phyloP scores from a whole-genome alignment of 2,329 filamentous ascomycete species.

The Aspergillus cejpii region DNA sequence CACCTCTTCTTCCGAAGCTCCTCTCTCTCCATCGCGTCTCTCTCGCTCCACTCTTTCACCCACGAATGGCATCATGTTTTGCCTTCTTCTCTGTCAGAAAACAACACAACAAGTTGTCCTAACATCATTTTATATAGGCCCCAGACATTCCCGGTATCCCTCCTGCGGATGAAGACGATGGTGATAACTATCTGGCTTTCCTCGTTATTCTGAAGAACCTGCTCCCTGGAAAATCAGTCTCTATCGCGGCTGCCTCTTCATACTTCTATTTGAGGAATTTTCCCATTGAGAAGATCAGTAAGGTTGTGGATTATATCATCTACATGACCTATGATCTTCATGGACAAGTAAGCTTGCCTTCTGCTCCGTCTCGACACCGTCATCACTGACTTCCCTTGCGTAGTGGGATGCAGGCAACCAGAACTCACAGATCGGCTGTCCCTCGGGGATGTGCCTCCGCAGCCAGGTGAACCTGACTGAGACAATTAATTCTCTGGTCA shows the following conservation, averaged over 20 bases:
- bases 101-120: too few relatives aligned
- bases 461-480: constrained; percentile 40
- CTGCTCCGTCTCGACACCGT: too few relatives aligned
- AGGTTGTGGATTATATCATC: constrained; percentile 29
- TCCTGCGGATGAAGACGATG: constrained; percentile 26
- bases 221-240: constrained; percentile 15
- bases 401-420: constrained; percentile 13
- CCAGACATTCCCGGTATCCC: too few relatives aligned
- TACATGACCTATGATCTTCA: constrained; percentile 40
- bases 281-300: constrained; percentile 24
- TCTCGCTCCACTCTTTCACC: too few relatives aligned
- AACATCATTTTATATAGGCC: too few relatives aligned
- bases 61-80: too few relatives aligned
- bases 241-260: constrained; percentile 24
- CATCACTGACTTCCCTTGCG: too few relatives aligned
- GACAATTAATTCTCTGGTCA: constrained; percentile 28
- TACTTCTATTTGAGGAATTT: constrained; percentile 31
- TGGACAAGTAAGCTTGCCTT: too few relatives aligned
- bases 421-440: constrained; percentile 18
- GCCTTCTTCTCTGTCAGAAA: too few relatives aligned
- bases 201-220: constrained; percentile 22
- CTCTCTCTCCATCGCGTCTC: too few relatives aligned
- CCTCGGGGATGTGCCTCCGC: constrained; percentile 31
- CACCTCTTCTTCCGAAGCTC: too few relatives aligned
- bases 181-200: constrained; percentile 33